Evolutionary conservation across 192 early-diverging fungal species (phyloP).

Genomic region (Linnemannia schmuckeri): DNA sequence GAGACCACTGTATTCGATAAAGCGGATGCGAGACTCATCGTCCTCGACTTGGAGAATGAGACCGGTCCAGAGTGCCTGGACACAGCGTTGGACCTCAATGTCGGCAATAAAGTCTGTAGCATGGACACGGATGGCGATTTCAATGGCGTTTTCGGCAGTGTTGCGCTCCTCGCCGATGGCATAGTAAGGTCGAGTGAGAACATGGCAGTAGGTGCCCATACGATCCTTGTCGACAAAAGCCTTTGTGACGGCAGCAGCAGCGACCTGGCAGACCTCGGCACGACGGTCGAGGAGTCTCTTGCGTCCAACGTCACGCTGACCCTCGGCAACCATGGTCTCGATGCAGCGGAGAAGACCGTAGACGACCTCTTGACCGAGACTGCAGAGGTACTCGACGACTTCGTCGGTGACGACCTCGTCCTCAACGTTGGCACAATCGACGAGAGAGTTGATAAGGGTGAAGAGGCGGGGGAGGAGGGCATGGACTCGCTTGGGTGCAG

Average conservation of each 20-base stretch:
- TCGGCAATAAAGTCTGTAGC: constrained; percentile 52
- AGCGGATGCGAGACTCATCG: constrained; percentile 40
- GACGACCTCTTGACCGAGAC: constrained; percentile 47
- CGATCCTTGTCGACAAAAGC: constrained; percentile 50
- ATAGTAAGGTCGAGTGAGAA: constrained; percentile 49
- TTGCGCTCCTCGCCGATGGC: constrained; percentile 36
- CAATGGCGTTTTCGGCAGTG: constrained; percentile 49
- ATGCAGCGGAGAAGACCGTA: constrained; percentile 51
- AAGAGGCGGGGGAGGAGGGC: constrained; percentile 54
- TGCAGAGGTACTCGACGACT: constrained; percentile 42
- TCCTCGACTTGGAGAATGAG: constrained; percentile 48
- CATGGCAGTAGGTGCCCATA: constrained; percentile 52
- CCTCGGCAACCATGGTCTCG: constrained; percentile 41
- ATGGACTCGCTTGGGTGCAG: constrained; percentile 45
- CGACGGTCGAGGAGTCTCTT: constrained; percentile 38
- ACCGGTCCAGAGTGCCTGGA: constrained; percentile 58
- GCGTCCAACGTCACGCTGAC: constrained; percentile 44
- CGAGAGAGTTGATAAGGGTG: constrained; percentile 44
- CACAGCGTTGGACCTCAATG: constrained; percentile 52
- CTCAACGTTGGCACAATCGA: constrained; percentile 35
- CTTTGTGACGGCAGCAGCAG: constrained; percentile 43
- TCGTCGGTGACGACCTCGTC: constrained; percentile 50
- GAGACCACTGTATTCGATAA: constrained; percentile 40
- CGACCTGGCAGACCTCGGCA: constrained; percentile 33
- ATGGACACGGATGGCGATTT: constrained; percentile 53